These are phyloP conservation scores for Dendrothele bispora DNA, from an alignment of 768 basidiomycete species.

Conservation along the genomic window DNA sequence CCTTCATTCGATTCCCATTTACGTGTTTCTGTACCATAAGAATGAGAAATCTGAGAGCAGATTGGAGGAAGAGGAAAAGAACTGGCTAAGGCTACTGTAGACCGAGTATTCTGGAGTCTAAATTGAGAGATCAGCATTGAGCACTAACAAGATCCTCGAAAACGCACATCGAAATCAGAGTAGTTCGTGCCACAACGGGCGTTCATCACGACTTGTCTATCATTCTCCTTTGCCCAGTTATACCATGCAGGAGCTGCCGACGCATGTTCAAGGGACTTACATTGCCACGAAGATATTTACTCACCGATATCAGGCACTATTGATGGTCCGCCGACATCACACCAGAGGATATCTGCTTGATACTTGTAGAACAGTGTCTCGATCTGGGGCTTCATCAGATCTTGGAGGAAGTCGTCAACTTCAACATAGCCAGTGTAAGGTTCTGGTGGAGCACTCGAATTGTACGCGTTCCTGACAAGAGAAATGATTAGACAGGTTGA, in stretches of 20 bases:
- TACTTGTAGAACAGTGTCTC: constrained; percentile 31
- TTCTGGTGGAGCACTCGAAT: constrained; percentile 32
- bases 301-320: constrained; percentile 9
- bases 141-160: background rate
- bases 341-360: constrained; percentile 20
- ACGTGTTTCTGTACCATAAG: constrained; percentile 24
- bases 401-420: constrained; percentile 42
- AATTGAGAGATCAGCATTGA: background rate
- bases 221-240: constrained; percentile 10
- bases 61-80: background rate
- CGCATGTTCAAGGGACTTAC: too few relatives aligned
- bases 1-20: constrained; percentile 50
- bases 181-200: constrained; percentile 11
- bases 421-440: constrained; percentile 42
- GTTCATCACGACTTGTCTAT: constrained; percentile 7
- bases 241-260: constrained; percentile 4
- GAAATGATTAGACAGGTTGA: too few relatives aligned
- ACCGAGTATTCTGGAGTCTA: constrained; percentile 9
- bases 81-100: constrained; percentile 7
- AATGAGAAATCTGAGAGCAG: constrained; percentile 20
- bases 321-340: constrained; percentile 6
- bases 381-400: constrained; percentile 42
- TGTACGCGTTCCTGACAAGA: constrained; percentile 29
- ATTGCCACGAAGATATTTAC: background rate
- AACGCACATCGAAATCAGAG: constrained; percentile 10